Evolutionary conservation across 176 grass and related monocot species (phyloP), one percentile per base, ranked within the genome.

Genomic region (Olyra latifolia): DNA sequence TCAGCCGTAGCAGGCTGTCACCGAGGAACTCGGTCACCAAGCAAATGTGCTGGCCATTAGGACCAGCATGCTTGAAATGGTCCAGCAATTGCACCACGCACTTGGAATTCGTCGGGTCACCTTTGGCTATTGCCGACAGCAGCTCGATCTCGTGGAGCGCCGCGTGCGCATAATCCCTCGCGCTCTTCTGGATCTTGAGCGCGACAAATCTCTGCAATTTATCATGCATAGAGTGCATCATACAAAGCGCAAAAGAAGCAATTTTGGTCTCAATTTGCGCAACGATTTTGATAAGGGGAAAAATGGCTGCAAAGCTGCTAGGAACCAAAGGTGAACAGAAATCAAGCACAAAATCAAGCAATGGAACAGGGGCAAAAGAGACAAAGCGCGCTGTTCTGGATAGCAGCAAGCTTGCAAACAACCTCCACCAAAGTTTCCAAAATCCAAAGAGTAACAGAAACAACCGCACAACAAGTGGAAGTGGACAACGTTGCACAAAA

Each of bases 111-210:
- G 85, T 74, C 7, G 92, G 82, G 85, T 98, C 92, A 30, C 90
- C 83, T 84, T 94, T 86, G 29, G 95, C 72, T 69, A 80, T 91
- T 7, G 85, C 85, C 8, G 89, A 92, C 17, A 94, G 83, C 55
- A 98, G 22, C 78, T 93, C 85, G 41, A 94, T 94, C 82, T 98
- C 95, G 48, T 94, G 90, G 63, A 91, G 83, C 40, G 95, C 95
- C 1, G 88, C 87, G 17, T 98, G 90, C 15, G 92, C 80, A 64
- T 90, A 98, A 63, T 98, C 90, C 80, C 86, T 90, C 47, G 95
- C 95, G 80, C 92, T 98, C 60, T 98, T 98, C 75, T 98, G 95
- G 66, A 94, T 94, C 82, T 98, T 98, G 61, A 98, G 86, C 19
- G 95, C 92, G n/a, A 94, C 92, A 47, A 94, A 94, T 80, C 52